These are phyloP conservation scores for Bidens hawaiensis DNA, from an alignment of 140 eudicot species.

Conservation along the genomic window DNA sequence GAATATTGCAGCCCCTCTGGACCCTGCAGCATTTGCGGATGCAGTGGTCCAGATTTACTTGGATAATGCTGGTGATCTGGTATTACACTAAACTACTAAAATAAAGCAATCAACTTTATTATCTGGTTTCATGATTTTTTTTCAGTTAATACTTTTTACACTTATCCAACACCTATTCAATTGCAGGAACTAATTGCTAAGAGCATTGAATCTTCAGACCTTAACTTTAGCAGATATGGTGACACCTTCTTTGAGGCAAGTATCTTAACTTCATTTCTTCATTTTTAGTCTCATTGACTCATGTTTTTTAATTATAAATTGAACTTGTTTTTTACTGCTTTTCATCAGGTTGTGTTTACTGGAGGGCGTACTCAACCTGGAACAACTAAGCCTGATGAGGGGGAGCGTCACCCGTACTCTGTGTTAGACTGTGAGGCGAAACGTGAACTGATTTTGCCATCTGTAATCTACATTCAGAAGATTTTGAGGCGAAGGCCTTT, in stretches of 20 bases:
- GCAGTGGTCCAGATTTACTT: conserved; percentile 99
- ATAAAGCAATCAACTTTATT: not conserved
- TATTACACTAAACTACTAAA: conserved; percentile 15
- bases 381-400: conserved; percentile 93
- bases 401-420: conserved; percentile 87
- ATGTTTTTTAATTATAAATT: not conserved
- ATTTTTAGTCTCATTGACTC: not conserved
- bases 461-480: conserved; percentile 90
- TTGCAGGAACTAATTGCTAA: conserved; percentile 95
- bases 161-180: not conserved
- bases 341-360: conserved; percentile 81
- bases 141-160: not conserved
- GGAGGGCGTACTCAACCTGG: conserved; percentile 99
- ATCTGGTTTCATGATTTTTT: not conserved
- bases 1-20: conserved; percentile 99
- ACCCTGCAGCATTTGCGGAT: conserved; percentile 99
- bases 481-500: conserved; percentile 92
- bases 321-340: not conserved
- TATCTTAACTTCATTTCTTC: not conserved
- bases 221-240: conserved; percentile 94
- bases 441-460: conserved; percentile 83
- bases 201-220: conserved; percentile 94
- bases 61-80: conserved; percentile 99
- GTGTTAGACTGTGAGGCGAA: conserved; percentile 73
- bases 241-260: conserved; percentile 97